Conservation (phyloP, 2,329 filamentous ascomycete genomes). For the Apiospora sp. region DNA sequence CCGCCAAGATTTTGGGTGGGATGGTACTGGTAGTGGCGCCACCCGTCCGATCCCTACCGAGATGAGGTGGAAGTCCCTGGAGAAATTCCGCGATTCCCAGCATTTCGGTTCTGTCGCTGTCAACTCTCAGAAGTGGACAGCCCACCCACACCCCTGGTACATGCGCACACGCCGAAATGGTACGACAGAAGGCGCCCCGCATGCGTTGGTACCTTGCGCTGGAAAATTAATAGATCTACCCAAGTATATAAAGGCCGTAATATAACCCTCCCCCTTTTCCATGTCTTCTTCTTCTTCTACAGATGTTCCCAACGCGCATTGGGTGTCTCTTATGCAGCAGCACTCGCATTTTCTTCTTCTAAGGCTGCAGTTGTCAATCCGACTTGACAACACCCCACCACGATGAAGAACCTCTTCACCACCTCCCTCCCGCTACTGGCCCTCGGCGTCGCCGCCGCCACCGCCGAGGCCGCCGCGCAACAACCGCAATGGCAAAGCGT, state of each 20-base stretch:
- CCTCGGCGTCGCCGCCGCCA: conserved; percentile 33
- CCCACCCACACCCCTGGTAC: background rate
- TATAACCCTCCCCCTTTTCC: background rate
- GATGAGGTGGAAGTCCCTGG: background rate
- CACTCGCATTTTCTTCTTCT: too few species aligned
- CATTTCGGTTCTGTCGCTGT: background rate
- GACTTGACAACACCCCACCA: background rate
- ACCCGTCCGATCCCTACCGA: background rate
- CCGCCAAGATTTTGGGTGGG: background rate
- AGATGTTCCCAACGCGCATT: background rate
- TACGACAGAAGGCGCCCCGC: background rate
- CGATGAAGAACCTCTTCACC: conserved; percentile 26
- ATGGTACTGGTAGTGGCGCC: background rate
- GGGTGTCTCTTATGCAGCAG: background rate
- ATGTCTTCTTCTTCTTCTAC: background rate
- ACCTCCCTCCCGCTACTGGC: conserved; percentile 29
- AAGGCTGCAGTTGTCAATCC: background rate
- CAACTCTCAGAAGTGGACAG: background rate
- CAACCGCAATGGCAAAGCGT: conserved; percentile 54
- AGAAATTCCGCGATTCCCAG: background rate
- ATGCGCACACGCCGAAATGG: background rate
- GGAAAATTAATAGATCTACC: background rate
- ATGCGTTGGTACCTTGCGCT: background rate
- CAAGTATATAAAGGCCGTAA: background rate
- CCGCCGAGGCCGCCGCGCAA: conserved; percentile 44